Percentiles rank a stretch among this genome's conserved stretches.
phyloP scores from a whole-genome alignment of 2,329 filamentous ascomycete species.

The Thelonectria rubi region DNA sequence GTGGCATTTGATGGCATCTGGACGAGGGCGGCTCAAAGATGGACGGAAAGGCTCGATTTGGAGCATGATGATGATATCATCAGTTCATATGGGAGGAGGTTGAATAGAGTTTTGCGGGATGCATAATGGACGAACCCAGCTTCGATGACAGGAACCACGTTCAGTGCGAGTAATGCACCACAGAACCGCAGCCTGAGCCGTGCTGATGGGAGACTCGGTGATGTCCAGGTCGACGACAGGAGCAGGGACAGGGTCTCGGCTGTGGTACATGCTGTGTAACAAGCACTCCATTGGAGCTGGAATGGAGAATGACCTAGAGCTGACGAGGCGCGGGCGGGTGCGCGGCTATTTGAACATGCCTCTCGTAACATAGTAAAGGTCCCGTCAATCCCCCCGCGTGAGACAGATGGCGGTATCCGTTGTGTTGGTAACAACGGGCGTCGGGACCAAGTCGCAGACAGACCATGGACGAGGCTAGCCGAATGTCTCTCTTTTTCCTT shows the following conservation, averaged over 20 bases:
- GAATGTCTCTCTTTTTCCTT: conserved; percentile 9
- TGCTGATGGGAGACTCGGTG: background rate
- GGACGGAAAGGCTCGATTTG: no score
- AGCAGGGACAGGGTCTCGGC: background rate
- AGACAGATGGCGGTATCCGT: no score
- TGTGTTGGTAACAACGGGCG: no score
- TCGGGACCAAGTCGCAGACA: background rate
- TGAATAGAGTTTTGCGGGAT: background rate
- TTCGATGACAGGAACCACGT: background rate
- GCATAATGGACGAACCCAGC: background rate
- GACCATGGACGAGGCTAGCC: conserved; percentile 18
- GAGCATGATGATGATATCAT: no score
- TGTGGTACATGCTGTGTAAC: background rate
- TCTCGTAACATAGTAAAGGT: no score
- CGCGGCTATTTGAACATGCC: background rate
- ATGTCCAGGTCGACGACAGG: background rate
- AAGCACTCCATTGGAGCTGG: background rate
- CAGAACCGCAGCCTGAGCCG: background rate
- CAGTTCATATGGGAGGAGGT: no score
- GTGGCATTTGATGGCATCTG: no score
- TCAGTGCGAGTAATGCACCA: no score
- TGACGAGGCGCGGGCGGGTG: conserved; percentile 21
- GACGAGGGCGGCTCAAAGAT: no score
- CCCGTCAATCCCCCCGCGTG: no score
- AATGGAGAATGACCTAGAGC: no score